Evolutionary conservation across 306 rosid genomes (phyloP).

Genomic region (Quercus robur): DNA sequence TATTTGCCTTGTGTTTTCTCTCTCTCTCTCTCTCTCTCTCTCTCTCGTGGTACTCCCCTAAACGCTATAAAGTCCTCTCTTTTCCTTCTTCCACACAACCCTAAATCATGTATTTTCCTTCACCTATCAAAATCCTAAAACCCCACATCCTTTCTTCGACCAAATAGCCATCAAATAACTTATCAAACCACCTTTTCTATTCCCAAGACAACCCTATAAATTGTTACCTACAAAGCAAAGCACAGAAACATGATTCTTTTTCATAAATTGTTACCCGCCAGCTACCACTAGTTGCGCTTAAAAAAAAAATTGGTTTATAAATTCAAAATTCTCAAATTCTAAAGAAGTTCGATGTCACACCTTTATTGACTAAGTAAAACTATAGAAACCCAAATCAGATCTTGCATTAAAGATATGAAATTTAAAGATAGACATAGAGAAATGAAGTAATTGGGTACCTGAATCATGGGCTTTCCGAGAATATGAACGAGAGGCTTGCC

Average conservation of each 20-base stretch:
- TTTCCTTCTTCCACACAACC: too few species aligned
- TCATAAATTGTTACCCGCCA: neutral
- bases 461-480: slow-evolving; percentile 98
- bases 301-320: neutral
- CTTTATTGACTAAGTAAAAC: neutral
- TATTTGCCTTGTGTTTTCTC: too few species aligned
- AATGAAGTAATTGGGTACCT: slow-evolving; percentile 34
- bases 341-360: neutral
- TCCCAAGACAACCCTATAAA: too few species aligned
- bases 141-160: too few species aligned
- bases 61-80: too few species aligned
- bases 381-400: neutral
- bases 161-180: too few species aligned
- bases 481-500: slow-evolving; percentile 90
- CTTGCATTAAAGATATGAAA: neutral
- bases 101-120: too few species aligned
- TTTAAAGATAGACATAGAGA: neutral
- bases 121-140: too few species aligned
- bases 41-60: too few species aligned
- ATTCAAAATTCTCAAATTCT: neutral
- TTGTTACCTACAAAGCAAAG: neutral
- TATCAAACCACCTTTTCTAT: too few species aligned
- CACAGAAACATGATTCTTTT: neutral
- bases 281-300: neutral
- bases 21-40: too few species aligned